Evolutionary conservation across 208 protist species (phyloP).

Genomic region (Acanthamoeba castellanii): DNA sequence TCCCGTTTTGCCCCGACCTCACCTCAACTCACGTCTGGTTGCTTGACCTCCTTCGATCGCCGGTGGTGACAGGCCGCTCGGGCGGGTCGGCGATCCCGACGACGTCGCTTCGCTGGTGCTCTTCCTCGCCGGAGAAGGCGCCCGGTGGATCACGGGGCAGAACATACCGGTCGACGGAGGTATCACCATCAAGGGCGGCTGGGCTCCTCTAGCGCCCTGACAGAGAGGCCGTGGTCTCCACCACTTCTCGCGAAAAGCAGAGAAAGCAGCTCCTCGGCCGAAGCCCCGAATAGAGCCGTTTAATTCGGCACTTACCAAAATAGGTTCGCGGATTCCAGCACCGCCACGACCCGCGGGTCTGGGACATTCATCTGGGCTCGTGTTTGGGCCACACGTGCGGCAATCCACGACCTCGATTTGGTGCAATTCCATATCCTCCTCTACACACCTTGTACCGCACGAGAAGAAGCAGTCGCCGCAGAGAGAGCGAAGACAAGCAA

Average conservation of each 20-base stretch:
- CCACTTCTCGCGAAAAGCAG: background rate
- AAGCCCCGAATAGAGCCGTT: no score
- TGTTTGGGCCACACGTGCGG: background rate
- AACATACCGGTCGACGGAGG: slow-evolving; percentile 33
- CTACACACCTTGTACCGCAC: no score
- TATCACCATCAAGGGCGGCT: slow-evolving; percentile 44
- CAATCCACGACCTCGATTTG: background rate
- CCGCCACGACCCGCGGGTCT: background rate
- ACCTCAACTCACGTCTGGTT: no score
- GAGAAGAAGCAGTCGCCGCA: background rate
- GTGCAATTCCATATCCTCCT: background rate
- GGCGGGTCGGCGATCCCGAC: background rate
- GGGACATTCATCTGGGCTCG: background rate
- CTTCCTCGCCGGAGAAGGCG: slow-evolving; percentile 14
- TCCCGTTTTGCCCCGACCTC: background rate
- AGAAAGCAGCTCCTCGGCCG: no score
- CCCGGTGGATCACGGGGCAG: slow-evolving; percentile 41
- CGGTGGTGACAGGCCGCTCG: background rate
- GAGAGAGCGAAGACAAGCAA: no score
- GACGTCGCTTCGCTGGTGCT: slow-evolving; percentile 32
- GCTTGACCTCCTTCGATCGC: no score
- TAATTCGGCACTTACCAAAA: no score
- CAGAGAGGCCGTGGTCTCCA: background rate
- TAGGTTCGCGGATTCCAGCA: background rate
- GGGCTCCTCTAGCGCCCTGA: slow-evolving; percentile 34